Evolutionary conservation across 768 basidiomycete species (phyloP).

Genomic region (Thelephora ganbajun): DNA sequence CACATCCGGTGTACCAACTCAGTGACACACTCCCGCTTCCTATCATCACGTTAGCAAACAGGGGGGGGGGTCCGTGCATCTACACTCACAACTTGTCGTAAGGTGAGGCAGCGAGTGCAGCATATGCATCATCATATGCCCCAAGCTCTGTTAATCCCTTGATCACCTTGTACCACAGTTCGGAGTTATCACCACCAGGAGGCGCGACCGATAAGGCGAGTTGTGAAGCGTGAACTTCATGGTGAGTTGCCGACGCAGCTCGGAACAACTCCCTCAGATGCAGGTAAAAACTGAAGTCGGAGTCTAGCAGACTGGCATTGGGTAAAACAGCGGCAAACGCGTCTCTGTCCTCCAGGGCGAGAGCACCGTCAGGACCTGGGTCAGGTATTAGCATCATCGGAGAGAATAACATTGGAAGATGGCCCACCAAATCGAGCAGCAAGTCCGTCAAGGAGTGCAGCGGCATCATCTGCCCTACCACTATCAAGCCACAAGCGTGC

Average conservation of each 20-base stretch:
- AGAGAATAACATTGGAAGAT: not conserved
- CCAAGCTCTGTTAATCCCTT: constrained; percentile 61
- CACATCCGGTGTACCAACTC: constrained; percentile 88
- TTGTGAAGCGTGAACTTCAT: constrained; percentile 65
- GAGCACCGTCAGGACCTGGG: constrained; percentile 32
- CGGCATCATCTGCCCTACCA: constrained; percentile 63
- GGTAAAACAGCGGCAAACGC: constrained; percentile 52
- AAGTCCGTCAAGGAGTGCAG: constrained; percentile 55
- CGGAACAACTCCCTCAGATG: constrained; percentile 71
- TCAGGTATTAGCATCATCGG: constrained; percentile 8
- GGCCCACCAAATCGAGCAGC: constrained; percentile 61
- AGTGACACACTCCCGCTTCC: constrained; percentile 70
- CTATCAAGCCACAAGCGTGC: constrained; percentile 52
- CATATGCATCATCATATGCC: constrained; percentile 81
- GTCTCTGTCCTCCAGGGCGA: constrained; percentile 47
- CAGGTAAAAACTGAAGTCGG: constrained; percentile 61
- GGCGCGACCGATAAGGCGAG: constrained; percentile 66
- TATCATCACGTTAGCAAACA: constrained; percentile 18
- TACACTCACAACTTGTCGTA: constrained; percentile 63
- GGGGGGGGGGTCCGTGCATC: not conserved
- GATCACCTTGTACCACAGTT: constrained; percentile 73
- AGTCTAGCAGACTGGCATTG: constrained; percentile 36
- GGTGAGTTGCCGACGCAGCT: constrained; percentile 31
- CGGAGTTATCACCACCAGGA: constrained; percentile 35
- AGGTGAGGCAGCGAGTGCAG: constrained; percentile 58